These are phyloP conservation scores for Eutypella sp. DNA, from an alignment of 2,329 filamentous ascomycete genomes.

Conservation along the genomic window DNA sequence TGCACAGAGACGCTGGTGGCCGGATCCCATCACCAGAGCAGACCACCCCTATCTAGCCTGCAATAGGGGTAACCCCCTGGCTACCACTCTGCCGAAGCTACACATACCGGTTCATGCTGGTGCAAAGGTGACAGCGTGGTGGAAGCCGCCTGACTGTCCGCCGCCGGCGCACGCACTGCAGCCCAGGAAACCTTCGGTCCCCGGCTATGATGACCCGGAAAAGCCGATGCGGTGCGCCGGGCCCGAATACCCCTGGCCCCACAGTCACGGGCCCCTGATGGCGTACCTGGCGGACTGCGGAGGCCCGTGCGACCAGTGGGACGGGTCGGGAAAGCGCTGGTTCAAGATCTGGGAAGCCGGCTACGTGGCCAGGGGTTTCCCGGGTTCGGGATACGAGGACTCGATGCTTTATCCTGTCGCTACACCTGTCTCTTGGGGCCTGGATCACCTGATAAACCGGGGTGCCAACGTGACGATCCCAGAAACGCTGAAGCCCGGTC, in stretches of 20 bases:
- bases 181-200: conserved; percentile 5
- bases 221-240: not conserved
- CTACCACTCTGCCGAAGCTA: conserved; percentile 3
- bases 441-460: not conserved
- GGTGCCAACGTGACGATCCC: conserved; percentile 8
- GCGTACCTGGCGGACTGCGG: conserved; percentile 4
- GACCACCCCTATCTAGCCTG: conserved; percentile 9
- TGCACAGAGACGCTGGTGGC: conserved; percentile 11
- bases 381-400: conserved; percentile 12
- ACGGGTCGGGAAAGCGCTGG: conserved; percentile 6
- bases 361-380: conserved; percentile 14
- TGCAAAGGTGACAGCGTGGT: not conserved
- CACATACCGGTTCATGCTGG: conserved; percentile 2
- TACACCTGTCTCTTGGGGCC: not conserved
- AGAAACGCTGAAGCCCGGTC: conserved; percentile 3
- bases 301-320: conserved; percentile 5
- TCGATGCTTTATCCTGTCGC: not conserved
- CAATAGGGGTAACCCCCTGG: conserved; percentile 10
- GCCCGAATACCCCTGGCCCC: conserved; percentile 1
- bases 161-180: conserved; percentile 2
- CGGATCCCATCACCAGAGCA: conserved; percentile 7
- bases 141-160: not conserved
- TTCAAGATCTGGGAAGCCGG: conserved; percentile 9
- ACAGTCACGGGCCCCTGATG: not conserved
- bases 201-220: not conserved